phyloP scores from a whole-genome alignment of 192 early-diverging fungal genomes.

The Kickxella alabastrina region DNA sequence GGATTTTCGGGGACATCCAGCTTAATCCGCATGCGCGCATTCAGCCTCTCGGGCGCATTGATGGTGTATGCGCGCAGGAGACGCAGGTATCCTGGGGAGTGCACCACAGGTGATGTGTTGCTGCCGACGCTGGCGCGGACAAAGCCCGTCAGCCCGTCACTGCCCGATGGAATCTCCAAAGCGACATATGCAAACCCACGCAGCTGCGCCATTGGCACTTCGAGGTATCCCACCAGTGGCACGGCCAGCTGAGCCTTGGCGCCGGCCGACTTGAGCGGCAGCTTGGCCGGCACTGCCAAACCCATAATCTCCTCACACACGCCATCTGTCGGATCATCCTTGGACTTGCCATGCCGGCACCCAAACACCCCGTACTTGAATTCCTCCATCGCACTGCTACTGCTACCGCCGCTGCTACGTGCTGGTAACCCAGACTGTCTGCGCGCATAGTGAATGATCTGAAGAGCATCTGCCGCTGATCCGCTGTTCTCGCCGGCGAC shows the following conservation, averaged over 20 bases:
- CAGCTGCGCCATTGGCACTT: slow-evolving; percentile 9
- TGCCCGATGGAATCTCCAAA: slow-evolving; percentile 16
- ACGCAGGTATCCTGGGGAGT: slow-evolving; percentile 11
- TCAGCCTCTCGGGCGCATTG: neutral
- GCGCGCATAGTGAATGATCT: slow-evolving; percentile 18
- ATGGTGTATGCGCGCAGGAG: slow-evolving; percentile 12
- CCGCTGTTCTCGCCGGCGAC: neutral
- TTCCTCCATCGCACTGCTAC: neutral
- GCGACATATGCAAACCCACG: slow-evolving; percentile 20
- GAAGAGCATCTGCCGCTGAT: neutral
- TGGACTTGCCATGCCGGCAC: no score
- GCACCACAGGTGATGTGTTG: neutral
- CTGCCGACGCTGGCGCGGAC: slow-evolving; percentile 17
- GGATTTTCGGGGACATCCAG: slow-evolving; percentile 47
- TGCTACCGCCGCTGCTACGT: no score
- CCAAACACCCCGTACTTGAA: slow-evolving; percentile 14
- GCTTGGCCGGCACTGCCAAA: slow-evolving; percentile 12
- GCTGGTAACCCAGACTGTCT: no score
- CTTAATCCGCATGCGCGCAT: slow-evolving; percentile 29
- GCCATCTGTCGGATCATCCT: slow-evolving; percentile 1
- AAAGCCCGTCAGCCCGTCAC: slow-evolving; percentile 8
- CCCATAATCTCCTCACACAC: slow-evolving; percentile 13
- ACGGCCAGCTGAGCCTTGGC: slow-evolving; percentile 15
- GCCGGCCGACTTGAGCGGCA: slow-evolving; percentile 19
- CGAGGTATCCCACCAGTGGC: slow-evolving; percentile 19